These are phyloP conservation scores for Emergomyces africanus DNA, from an alignment of 2,329 filamentous ascomycete genomes.

Conservation along the genomic window DNA sequence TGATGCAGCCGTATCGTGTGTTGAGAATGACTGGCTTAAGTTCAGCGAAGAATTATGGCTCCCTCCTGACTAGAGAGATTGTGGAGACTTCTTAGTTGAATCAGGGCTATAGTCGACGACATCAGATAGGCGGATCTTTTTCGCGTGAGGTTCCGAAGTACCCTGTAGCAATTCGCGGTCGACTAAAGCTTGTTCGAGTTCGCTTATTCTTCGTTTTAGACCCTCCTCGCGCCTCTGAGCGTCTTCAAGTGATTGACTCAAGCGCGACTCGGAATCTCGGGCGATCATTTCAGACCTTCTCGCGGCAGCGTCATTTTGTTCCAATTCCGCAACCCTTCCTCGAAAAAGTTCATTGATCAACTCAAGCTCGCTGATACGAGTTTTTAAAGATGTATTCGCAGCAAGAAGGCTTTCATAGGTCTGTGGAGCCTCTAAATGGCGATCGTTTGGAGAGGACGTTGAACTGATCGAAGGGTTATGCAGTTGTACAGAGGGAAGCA, in stretches of 20 bases:
- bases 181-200: conserved; percentile 49
- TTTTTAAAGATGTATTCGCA: conserved; percentile 79
- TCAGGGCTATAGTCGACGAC: conserved; percentile 34
- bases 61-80: neutral
- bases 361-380: conserved; percentile 86
- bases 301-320: conserved; percentile 60
- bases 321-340: conserved; percentile 60
- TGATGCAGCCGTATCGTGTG: neutral
- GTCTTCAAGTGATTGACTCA: conserved; percentile 58
- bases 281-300: conserved; percentile 45
- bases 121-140: conserved; percentile 45
- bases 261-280: conserved; percentile 40
- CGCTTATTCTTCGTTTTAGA: conserved; percentile 69
- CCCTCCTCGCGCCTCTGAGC: conserved; percentile 66
- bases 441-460: conserved; percentile 45
- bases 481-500: conserved; percentile 38
- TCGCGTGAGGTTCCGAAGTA: conserved; percentile 37
- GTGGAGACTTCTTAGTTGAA: conserved; percentile 6
- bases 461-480: conserved; percentile 48
- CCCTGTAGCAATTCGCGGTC: conserved; percentile 15
- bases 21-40: neutral
- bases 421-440: conserved; percentile 57
- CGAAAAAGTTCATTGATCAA: conserved; percentile 80
- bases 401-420: conserved; percentile 69
- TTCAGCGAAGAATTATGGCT: neutral